A percentile compares a stretch with the other conserved stretches of the same genome.
Evolutionary conservation across 192 early-diverging fungal species (phyloP).

Genomic region (Glomus cerebriforme): DNA sequence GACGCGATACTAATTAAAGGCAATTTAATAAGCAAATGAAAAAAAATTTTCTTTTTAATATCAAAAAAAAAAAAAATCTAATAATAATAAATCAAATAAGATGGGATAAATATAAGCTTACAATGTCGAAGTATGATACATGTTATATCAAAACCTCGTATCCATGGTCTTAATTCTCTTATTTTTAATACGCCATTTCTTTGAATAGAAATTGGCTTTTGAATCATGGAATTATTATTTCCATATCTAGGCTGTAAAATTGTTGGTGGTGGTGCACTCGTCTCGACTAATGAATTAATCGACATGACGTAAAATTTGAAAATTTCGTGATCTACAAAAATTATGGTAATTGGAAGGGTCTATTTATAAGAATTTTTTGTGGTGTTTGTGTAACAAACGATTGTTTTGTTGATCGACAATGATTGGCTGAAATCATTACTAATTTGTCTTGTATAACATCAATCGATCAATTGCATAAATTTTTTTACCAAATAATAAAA

Average conservation of each 20-base stretch:
- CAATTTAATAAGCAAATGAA: neutral
- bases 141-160: constrained; percentile 19
- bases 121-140: constrained; percentile 17
- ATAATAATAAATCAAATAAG: neutral
- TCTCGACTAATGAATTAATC: neutral
- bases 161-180: constrained; percentile 15
- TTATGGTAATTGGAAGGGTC: neutral
- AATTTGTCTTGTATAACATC: too few relatives aligned
- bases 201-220: neutral
- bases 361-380: neutral
- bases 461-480: too few relatives aligned
- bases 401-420: neutral
- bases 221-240: neutral
- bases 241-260: neutral
- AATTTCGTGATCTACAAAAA: neutral
- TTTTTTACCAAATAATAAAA: too few relatives aligned
- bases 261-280: neutral
- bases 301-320: neutral
- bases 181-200: neutral
- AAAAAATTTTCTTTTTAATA: neutral
- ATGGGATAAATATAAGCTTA: constrained; percentile 6
- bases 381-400: neutral
- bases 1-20: neutral
- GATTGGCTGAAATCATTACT: too few relatives aligned
- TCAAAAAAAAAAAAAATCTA: neutral